Base-by-base conservation (phyloP, 768 basidiomycete species). In the Amanita molliuscula region DNA sequence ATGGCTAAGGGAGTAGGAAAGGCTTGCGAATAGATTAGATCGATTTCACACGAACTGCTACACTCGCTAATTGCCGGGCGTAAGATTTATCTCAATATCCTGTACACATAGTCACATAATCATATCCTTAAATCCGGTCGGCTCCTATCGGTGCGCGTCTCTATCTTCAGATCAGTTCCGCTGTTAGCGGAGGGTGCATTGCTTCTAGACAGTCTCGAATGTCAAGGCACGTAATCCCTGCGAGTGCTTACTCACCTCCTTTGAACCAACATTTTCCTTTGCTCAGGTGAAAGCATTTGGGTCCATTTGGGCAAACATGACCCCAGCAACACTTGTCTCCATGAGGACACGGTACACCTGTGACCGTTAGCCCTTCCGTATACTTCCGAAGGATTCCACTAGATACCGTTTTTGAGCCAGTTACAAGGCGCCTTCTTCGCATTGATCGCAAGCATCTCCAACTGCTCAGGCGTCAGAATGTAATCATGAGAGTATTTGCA, bases 201-300 rank as follows among this genome's bases (percentile, higher is more conserved):
- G 66, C 66, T 46, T 73, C 73, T 75, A 48, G 54, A 26, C 49
- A 8, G 18, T 44, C 26, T 28, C 13, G 21, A 33, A 20, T 16
- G 8, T 43, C 7, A 26, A 13, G 6, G 3, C 15, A 21, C 29
- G n/a, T 13, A 18, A 29, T 18, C 16, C 13, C 7, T 21, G 9
- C 34, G 0, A 9, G n/a, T 36, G 38, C 23, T 7, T 28, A 56
- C 72, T 43, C 53, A 75, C 77, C 75, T 58, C 82, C 86, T 75
- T 89, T 88, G 66, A 90, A 90, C 85, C 88, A 88, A 61, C 88
- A 90, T 66, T 84, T 88, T 37, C 87, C 86, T 60, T 83, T 86
- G 65, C 76, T 78, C 26, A 83, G 67, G 62, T 84, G 83, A 59
- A 75, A 77, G 58, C 82, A 84, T 58, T 76, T 78, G 15, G 75